Conservation (phyloP, 192 early-diverging fungal genomes). For the Jimgerdemannia lactiflua region DNA sequence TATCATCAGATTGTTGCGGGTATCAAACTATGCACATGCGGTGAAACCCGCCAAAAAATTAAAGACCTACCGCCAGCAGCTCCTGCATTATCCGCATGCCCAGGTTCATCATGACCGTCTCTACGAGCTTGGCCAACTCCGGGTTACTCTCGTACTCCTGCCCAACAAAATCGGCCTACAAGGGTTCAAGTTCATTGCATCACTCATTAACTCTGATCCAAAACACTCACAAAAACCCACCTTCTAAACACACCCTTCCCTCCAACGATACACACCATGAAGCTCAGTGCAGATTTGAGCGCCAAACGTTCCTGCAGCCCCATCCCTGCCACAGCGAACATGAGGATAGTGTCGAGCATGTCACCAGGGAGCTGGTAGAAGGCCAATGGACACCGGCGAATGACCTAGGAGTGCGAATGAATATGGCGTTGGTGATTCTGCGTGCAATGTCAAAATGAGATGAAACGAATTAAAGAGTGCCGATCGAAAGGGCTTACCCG, state of each 20-base stretch:
- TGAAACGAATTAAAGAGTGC: not conserved
- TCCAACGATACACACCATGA: constrained; percentile 34
- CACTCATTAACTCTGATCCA: not conserved
- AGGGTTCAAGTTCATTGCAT: not conserved
- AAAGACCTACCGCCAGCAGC: constrained; percentile 32
- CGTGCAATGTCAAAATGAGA: not conserved
- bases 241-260: not conserved
- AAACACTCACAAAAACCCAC: not conserved
- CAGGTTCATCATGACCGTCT: constrained; percentile 32
- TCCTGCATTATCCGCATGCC: constrained; percentile 42
- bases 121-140: constrained; percentile 32
- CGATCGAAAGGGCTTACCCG: constrained; percentile 27
- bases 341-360: constrained; percentile 40
- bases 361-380: constrained; percentile 44
- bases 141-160: constrained; percentile 31
- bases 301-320: constrained; percentile 50
- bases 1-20: no score
- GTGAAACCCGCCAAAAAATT: no score
- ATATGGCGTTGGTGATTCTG: constrained; percentile 3
- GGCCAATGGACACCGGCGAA: constrained; percentile 46
- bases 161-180: constrained; percentile 44
- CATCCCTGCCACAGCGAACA: constrained; percentile 46
- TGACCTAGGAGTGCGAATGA: constrained; percentile 24
- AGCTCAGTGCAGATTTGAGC: constrained; percentile 44
- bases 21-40: no score